These are phyloP conservation scores for Anthostomella pinea DNA, from an alignment of 2,329 filamentous ascomycete genomes.

Conservation along the genomic window DNA sequence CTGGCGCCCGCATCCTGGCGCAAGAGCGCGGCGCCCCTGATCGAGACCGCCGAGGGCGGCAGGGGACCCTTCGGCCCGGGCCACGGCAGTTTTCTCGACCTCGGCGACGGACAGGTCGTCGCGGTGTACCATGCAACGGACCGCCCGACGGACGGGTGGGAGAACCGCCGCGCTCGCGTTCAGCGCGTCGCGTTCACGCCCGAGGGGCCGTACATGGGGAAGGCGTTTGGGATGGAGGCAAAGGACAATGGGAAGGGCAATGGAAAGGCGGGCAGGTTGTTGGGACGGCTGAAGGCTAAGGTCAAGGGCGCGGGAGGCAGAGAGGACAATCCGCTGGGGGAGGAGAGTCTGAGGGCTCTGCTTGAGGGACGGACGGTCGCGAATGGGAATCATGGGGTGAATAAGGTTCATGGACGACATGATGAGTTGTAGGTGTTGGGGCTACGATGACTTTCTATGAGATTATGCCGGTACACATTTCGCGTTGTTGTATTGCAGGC, in stretches of 20 bases:
- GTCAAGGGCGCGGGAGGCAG: neutral
- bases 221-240: slow-evolving; percentile 14
- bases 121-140: slow-evolving; percentile 33
- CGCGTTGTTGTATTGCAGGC: too few relatives aligned
- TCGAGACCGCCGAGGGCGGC: slow-evolving; percentile 17
- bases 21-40: slow-evolving; percentile 27
- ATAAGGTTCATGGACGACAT: neutral
- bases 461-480: too few relatives aligned
- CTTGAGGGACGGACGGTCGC: slow-evolving; percentile 12
- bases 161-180: slow-evolving; percentile 26
- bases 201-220: slow-evolving; percentile 30
- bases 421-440: too few relatives aligned
- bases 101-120: slow-evolving; percentile 23
- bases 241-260: slow-evolving; percentile 2
- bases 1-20: slow-evolving; percentile 27
- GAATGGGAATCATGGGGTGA: neutral
- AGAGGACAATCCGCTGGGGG: slow-evolving; percentile 2
- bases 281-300: slow-evolving; percentile 14
- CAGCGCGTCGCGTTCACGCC: slow-evolving; percentile 29
- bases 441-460: too few relatives aligned
- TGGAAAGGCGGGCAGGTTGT: slow-evolving; percentile 9
- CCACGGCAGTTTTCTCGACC: slow-evolving; percentile 28
- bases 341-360: slow-evolving; percentile 18
- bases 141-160: slow-evolving; percentile 28
- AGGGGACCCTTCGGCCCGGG: slow-evolving; percentile 27